A percentile compares a stretch with the other conserved stretches of the same genome.
phyloP scores from a whole-genome alignment of 2,329 filamentous ascomycete genomes.

The Cryphonectria carpinicola region DNA sequence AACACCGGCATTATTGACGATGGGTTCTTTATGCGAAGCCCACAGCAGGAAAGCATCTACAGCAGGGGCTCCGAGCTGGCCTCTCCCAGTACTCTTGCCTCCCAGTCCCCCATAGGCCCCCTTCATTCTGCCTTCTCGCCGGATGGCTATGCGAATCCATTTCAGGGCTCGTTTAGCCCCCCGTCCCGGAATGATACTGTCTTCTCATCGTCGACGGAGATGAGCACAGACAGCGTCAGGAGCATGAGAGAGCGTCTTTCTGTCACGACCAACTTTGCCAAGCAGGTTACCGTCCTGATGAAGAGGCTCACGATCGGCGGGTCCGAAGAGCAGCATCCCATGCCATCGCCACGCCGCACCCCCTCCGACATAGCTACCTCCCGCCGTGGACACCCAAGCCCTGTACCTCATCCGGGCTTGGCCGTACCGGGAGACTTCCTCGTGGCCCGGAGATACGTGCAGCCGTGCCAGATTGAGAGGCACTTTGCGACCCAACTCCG shows the following conservation, averaged over 20 bases:
- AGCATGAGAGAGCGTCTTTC: conserved; percentile 38
- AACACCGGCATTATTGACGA: conserved; percentile 21
- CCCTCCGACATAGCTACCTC: conserved; percentile 30
- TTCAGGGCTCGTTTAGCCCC: conserved; percentile 33
- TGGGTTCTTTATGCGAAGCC: conserved; percentile 15
- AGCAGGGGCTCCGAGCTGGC: conserved; percentile 17
- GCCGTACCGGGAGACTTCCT: conserved; percentile 57
- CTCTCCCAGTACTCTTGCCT: conserved; percentile 22
- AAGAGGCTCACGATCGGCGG: conserved; percentile 35
- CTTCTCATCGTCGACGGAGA: conserved; percentile 45
- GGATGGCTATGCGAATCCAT: conserved; percentile 14
- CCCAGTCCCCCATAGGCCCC: conserved; percentile 17
- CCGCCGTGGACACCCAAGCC: conserved; percentile 23
- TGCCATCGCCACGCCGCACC: conserved; percentile 19
- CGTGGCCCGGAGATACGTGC: conserved; percentile 34
- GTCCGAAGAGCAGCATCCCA: conserved; percentile 16
- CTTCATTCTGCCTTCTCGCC: conserved; percentile 15
- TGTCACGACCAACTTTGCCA: conserved; percentile 27
- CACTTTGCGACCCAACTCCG: conserved; percentile 24
- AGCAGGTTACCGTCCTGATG: conserved; percentile 42
- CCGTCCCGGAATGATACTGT: conserved; percentile 37
- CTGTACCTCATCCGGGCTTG: conserved; percentile 32
- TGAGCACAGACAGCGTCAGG: conserved; percentile 43
- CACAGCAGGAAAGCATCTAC: conserved; percentile 15
- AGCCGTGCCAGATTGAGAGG: conserved; percentile 16